Evolutionary conservation across 108 stramenopile species (phyloP), one percentile per base, ranked within the genome.

Genomic region (Cyclotella cryptica): DNA sequence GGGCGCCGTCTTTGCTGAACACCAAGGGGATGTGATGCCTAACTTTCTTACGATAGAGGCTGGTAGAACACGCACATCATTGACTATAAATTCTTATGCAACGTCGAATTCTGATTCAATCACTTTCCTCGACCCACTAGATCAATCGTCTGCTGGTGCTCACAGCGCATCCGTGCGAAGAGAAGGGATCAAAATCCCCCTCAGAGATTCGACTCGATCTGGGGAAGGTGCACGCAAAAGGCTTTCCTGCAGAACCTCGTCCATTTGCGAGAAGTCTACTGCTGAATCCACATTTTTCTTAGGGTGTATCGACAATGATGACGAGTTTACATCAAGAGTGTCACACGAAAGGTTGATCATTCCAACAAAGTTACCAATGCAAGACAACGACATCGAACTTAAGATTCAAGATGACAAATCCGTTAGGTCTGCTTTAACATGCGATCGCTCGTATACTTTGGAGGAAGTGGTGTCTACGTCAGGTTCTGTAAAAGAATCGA

Each of bases 241-340:
- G 6, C 6, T 35, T 35, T 35, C 35, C 2, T 35, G 35, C 6
- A 49, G 47, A 3, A 17, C 18, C n/a, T n/a, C 47, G 4, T 55
- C 55, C 5, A 24, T 55, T 21, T n/a, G 21, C 22, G 55, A 55
- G 22, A 55, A 55, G 24, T 55, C 55, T 0, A 24, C 11, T 21
- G 55, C 55, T 2, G 55, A 55, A 55, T 55, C 55, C 22, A 55
- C 55, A 24, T 55, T 55, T 22, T 55, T 55, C 24, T 55, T 55
- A 12, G 55, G 22, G 11, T 22, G 24, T 55, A 55, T 55, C 2
- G 24, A 24, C 21, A 24, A n/a, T 8, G n/a, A n/a, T 24, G 55
- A 55, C 24, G 55, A 55, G 22, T n/a, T n/a, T 24, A 24, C 55
- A 24, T 12, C 22, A 12, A 19, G 55, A 26, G 12, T 55, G 1